A percentile compares a stretch with the other conserved stretches of the same genome.
These are phyloP conservation scores for Aspergillus luchuensis DNA, from an alignment of 2,329 filamentous ascomycete species.

Conservation along the genomic window DNA sequence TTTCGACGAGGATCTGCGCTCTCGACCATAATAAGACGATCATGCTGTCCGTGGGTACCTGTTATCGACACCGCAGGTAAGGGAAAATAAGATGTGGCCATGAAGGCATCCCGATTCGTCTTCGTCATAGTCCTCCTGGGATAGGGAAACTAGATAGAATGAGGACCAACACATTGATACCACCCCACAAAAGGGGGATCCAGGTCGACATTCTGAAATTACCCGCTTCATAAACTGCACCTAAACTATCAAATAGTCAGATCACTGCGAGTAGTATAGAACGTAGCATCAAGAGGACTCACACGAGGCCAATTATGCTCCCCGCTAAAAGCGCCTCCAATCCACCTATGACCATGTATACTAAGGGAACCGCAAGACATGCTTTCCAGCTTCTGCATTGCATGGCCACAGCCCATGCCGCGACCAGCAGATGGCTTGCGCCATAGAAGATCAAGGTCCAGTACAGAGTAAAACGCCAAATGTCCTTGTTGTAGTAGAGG, in stretches of 20 bases:
- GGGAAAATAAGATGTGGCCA: background rate
- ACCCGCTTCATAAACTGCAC: constrained; percentile 77
- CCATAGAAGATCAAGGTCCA: constrained; percentile 84
- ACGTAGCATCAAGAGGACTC: constrained; percentile 39
- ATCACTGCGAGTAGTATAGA: background rate
- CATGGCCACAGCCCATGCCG: constrained; percentile 70
- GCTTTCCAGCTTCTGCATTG: constrained; percentile 56
- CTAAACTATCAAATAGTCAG: constrained; percentile 58
- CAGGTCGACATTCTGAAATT: constrained; percentile 92
- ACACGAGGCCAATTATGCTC: constrained; percentile 79
- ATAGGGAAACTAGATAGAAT: constrained; percentile 91
- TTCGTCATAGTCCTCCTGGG: constrained; percentile 73
- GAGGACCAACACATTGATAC: constrained; percentile 79
- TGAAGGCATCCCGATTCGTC: background rate
- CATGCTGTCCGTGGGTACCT: background rate
- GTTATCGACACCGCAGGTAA: background rate
- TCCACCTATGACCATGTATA: constrained; percentile 71
- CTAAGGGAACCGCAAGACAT: constrained; percentile 70
- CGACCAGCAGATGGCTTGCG: constrained; percentile 72
- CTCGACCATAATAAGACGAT: background rate
- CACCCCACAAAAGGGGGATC: constrained; percentile 87
- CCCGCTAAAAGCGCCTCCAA: constrained; percentile 78
- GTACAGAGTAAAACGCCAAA: constrained; percentile 82
- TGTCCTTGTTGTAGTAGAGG: constrained; percentile 74
- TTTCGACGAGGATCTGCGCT: background rate